phyloP scores from a whole-genome alignment of 768 basidiomycete genomes.

The Suillus placidus region DNA sequence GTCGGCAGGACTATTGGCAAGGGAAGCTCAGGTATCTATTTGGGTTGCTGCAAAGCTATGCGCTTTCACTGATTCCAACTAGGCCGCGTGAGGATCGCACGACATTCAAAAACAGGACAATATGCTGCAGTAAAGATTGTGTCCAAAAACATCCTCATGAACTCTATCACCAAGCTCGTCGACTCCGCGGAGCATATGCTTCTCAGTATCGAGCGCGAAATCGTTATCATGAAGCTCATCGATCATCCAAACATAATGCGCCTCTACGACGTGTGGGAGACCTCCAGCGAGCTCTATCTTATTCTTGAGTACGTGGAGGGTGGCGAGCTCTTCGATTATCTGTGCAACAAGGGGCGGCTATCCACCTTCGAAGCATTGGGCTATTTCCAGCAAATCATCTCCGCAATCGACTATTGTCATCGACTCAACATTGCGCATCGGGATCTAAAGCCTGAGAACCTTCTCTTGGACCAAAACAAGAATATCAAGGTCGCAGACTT shows the following conservation, averaged over 20 bases:
- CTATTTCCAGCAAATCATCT: conserved; percentile 94
- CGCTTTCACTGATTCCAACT: conserved; percentile 1
- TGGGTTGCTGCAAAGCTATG: not conserved
- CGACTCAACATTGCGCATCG: conserved; percentile 94
- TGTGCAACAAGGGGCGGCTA: conserved; percentile 78
- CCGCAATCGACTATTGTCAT: conserved; percentile 90
- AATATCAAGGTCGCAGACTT: conserved; percentile 97
- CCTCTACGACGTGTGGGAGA: conserved; percentile 97
- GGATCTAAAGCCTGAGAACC: conserved; percentile 93
- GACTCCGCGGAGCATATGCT: conserved; percentile 78
- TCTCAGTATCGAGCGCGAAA: conserved; percentile 88
- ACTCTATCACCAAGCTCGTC: conserved; percentile 66
- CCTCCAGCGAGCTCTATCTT: conserved; percentile 82
- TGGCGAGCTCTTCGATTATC: conserved; percentile 93
- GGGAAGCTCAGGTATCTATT: conserved; percentile 68
- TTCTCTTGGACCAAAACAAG: conserved; percentile 78
- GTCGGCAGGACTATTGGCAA: conserved; percentile 83
- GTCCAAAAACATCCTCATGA: conserved; percentile 67
- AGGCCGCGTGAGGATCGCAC: conserved; percentile 91
- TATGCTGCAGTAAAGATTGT: conserved; percentile 96
- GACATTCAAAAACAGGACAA: conserved; percentile 85
- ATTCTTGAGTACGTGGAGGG: conserved; percentile 95
- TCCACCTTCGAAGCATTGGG: conserved; percentile 71
- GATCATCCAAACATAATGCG: conserved; percentile 94
- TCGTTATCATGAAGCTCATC: conserved; percentile 96